Evolutionary conservation across 2,329 filamentous ascomycete species (phyloP), one percentile per base, ranked within the genome.

Genomic region (Coleophoma crateriformis): DNA sequence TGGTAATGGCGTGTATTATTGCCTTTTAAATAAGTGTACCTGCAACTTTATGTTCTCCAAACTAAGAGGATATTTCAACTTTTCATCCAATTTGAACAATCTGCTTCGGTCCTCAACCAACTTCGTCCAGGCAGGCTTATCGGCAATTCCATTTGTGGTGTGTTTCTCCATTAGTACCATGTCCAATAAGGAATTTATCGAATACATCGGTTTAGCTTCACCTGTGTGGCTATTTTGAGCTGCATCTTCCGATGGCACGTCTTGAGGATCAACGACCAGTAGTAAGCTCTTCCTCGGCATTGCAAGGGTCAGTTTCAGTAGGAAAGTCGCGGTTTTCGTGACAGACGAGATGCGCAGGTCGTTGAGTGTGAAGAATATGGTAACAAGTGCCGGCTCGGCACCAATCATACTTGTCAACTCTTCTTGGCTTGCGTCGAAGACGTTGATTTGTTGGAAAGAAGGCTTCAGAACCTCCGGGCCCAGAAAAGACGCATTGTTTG

Each of bases 41-140:
- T 96, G 91, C 67, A 91, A 95, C 41, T 90, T 81, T 90, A 96
- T 95, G 64, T 96, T 88, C 70, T 96, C 91, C 63, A 96, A 70
- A 49, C 82, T 78, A 59, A 96, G 88, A 11, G 90, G 87, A 70
- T 96, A 96, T 37, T 75, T 73, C 56, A 96, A 67, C 12, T 68
- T 71, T 0, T 78, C 74, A 11, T 77, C 72, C 35, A 95, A 68
- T 40, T 90, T 79, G 69, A 91, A 96, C 90, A 90, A 95, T 46
- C 81, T 70, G 3, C 86, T 89, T 39, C 94, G 88, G 54, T 90
- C 76, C 33, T 81, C 80, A 47, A 86, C 73, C 2, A 95, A 53
- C 66, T 86, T 88, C 57, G 84, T 78, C 91, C 91, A 96, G 22
- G 68, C 56, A 47, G 67, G 66, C 22, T 33, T 48, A 19, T 67